Base-by-base conservation (phyloP, 2,329 filamentous ascomycete genomes). In the Claviceps sp. region DNA sequence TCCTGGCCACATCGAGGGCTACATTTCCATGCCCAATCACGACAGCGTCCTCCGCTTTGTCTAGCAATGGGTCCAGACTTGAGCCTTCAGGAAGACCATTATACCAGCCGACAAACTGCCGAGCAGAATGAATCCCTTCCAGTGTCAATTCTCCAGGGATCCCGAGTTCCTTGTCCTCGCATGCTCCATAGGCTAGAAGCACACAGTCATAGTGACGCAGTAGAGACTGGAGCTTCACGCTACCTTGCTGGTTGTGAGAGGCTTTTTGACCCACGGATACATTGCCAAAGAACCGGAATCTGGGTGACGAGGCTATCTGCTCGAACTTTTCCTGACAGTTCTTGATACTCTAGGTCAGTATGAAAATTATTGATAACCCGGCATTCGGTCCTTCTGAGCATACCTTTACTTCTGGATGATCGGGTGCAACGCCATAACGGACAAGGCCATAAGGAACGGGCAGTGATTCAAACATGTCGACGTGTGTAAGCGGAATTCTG, bases 401-500 rank as follows among this genome's bases (percentile, higher is more conserved):
- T 71, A 93, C 89, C 81, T 98, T 98, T 59, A 98, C 93, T 71
- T 98, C 91, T 0, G 93, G 91, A 69, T 98, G 93, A 65, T 98
- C 93, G 5, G 93, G 93, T n/a, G 93, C 94, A 54, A 98, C 93
- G 8, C 93, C 93, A 63, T 93, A 95, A 52, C 93, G 78, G 48
- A 95, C 90, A 52, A 98, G 76, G 1, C 93, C 93, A 64, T 88
- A 98, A 0, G 93, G 93, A 4, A 95, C 89, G 0, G 93, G 93
- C 41, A 97, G 71, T 30, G 88, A 82, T 69, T 98, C 93, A 64
- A 95, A 98, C 91, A 98, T 97, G 68, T 97, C 91, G 22, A 98
- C 78, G 49, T 79, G 76, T 0, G 84, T 82, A 63, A 83, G 73
- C 22, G 82, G 74, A 40, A 93, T 75, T 61, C 83, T 87, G 51